These are phyloP conservation scores for Alternaria gansuensis DNA, from an alignment of 2,329 filamentous ascomycete genomes.

Conservation along the genomic window DNA sequence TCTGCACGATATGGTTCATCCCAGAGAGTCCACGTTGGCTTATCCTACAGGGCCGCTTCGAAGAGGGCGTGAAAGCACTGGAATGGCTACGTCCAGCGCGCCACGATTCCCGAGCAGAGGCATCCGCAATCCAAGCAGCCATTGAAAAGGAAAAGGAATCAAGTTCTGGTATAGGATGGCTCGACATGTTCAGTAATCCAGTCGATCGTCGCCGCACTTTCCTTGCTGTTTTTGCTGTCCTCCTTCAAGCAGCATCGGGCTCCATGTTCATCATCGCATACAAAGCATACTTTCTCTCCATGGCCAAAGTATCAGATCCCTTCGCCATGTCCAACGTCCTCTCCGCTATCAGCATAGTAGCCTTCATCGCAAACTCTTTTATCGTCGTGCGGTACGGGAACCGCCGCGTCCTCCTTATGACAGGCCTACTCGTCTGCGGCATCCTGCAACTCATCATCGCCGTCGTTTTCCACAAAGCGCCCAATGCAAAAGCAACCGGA, in stretches of 20 bases:
- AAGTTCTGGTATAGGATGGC: conserved; percentile 39
- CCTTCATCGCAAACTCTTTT: conserved; percentile 63
- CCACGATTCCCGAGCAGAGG: conserved; percentile 53
- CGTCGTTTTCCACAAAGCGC: conserved; percentile 60
- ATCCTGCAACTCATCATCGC: conserved; percentile 65
- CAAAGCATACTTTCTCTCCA: conserved; percentile 67
- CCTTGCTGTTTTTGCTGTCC: conserved; percentile 49
- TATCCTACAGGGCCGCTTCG: conserved; percentile 44
- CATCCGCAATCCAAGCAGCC: conserved; percentile 42
- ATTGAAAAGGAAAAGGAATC: conserved; percentile 48
- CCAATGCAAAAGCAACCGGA: conserved; percentile 49
- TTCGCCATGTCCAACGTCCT: conserved; percentile 68
- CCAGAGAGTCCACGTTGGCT: conserved; percentile 48
- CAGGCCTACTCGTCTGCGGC: conserved; percentile 62
- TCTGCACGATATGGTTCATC: conserved; percentile 48
- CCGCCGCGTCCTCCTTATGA: conserved; percentile 63
- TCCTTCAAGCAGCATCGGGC: conserved; percentile 51
- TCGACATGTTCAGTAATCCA: conserved; percentile 51
- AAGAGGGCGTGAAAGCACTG: conserved; percentile 52
- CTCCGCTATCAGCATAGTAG: conserved; percentile 63
- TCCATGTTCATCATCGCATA: conserved; percentile 52
- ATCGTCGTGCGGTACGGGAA: conserved; percentile 64
- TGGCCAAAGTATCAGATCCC: conserved; percentile 64
- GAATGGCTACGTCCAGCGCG: conserved; percentile 46
- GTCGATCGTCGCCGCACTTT: conserved; percentile 49